Conservation (phyloP, 441 rosid species). For the Adansonia grandidieri region DNA sequence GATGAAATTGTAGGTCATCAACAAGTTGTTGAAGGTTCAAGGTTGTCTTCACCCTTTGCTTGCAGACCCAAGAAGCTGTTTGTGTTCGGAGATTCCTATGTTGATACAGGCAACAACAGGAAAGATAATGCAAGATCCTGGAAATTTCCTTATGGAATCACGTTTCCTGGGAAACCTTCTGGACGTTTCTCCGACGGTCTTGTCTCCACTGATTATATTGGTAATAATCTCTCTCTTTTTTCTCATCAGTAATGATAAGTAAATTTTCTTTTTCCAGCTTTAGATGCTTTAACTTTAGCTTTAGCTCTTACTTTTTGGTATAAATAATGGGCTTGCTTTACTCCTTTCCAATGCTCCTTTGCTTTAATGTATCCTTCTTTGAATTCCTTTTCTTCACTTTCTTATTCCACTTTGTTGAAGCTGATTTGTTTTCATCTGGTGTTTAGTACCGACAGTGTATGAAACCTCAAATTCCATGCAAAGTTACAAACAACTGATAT, state of each 20-base stretch:
- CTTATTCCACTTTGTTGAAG: background rate
- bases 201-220: conserved; percentile 58
- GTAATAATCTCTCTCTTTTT: conserved; percentile 31
- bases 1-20: conserved; percentile 11
- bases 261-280: no score
- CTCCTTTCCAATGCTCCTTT: background rate
- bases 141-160: conserved; percentile 62
- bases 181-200: conserved; percentile 76
- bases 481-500: background rate
- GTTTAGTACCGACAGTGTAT: no score
- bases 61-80: conserved; percentile 52
- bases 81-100: conserved; percentile 54
- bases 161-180: conserved; percentile 68
- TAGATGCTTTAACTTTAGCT: background rate
- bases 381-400: background rate
- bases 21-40: conserved; percentile 22
- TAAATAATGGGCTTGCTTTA: background rate
- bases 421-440: background rate
- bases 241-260: background rate
- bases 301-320: background rate
- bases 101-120: conserved; percentile 61
- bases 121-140: conserved; percentile 21
- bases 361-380: background rate
- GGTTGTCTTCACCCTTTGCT: conserved; percentile 18
- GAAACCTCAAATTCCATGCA: background rate